Evolutionary conservation across 331 rosid genomes (phyloP).

Genomic region (Rhamnella rubrinervis): DNA sequence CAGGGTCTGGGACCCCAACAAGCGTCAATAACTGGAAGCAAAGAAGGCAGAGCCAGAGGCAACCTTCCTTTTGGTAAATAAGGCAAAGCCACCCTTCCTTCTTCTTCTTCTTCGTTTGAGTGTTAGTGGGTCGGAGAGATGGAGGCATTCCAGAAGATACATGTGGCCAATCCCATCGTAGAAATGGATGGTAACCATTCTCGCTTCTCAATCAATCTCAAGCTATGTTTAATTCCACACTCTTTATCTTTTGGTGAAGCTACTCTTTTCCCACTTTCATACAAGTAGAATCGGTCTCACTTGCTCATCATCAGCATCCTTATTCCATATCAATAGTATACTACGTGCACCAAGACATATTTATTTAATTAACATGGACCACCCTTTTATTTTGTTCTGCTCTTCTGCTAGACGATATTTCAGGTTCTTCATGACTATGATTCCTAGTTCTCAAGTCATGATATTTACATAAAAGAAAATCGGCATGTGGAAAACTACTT

Average conservation of each 20-base stretch:
- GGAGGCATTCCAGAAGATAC: conserved; percentile 54
- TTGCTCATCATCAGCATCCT: no score
- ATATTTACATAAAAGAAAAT: neutral
- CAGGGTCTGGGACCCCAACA: no score
- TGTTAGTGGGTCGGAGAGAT: neutral
- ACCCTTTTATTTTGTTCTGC: no score
- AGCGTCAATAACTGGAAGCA: no score
- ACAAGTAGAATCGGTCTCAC: no score
- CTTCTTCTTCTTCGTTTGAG: neutral
- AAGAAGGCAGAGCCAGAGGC: neutral
- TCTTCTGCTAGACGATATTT: no score
- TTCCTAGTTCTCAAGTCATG: neutral
- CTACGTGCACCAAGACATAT: no score
- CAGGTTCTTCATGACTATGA: no score
- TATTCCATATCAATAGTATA: no score
- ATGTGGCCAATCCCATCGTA: conserved; percentile 64
- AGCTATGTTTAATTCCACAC: neutral
- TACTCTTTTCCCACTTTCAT: neutral
- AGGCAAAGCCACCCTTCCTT: neutral
- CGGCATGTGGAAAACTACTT: neutral
- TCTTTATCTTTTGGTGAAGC: neutral
- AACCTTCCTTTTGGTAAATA: no score
- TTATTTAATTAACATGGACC: no score
- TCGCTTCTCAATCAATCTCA: conserved; percentile 4
- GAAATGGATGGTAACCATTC: conserved; percentile 71